These are phyloP conservation scores for Fusarium albosuccineum DNA, from an alignment of 2,329 filamentous ascomycete species.

Conservation along the genomic window DNA sequence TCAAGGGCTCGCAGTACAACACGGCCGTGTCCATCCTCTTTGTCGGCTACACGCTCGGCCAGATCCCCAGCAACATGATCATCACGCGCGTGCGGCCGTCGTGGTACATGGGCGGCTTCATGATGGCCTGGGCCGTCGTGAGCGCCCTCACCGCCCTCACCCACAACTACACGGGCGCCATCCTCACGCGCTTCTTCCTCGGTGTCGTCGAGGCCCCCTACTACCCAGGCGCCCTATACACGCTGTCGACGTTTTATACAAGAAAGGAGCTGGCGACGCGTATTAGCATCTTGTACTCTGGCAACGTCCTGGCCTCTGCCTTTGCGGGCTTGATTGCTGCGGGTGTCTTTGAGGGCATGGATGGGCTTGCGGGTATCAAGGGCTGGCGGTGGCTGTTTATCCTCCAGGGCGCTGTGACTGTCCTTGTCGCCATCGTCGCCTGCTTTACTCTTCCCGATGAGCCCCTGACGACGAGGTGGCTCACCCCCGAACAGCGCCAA, in stretches of 20 bases:
- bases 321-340: slow-evolving; percentile 59
- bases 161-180: slow-evolving; percentile 60
- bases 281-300: slow-evolving; percentile 58
- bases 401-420: slow-evolving; percentile 66
- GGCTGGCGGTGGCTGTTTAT: slow-evolving; percentile 66
- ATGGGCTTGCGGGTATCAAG: slow-evolving; percentile 34
- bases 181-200: slow-evolving; percentile 58
- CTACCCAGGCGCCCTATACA: slow-evolving; percentile 50
- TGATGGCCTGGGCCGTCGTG: slow-evolving; percentile 61
- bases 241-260: slow-evolving; percentile 66
- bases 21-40: slow-evolving; percentile 45
- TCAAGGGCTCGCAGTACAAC: slow-evolving; percentile 41
- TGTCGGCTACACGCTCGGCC: slow-evolving; percentile 59
- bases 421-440: slow-evolving; percentile 36
- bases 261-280: slow-evolving; percentile 57
- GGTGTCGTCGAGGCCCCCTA: slow-evolving; percentile 57
- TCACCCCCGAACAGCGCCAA: slow-evolving; percentile 55
- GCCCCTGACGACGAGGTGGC: slow-evolving; percentile 57
- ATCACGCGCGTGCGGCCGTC: slow-evolving; percentile 55
- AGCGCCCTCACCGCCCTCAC: slow-evolving; percentile 60
- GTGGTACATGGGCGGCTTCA: slow-evolving; percentile 56
- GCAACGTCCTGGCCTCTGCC: slow-evolving; percentile 49
- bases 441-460: slow-evolving; percentile 48
- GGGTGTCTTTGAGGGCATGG: slow-evolving; percentile 52
- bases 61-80: slow-evolving; percentile 57